Percentiles rank a stretch among this genome's conserved stretches.
phyloP scores from a whole-genome alignment of 2,329 filamentous ascomycete genomes.

The Trichoderma sp. region DNA sequence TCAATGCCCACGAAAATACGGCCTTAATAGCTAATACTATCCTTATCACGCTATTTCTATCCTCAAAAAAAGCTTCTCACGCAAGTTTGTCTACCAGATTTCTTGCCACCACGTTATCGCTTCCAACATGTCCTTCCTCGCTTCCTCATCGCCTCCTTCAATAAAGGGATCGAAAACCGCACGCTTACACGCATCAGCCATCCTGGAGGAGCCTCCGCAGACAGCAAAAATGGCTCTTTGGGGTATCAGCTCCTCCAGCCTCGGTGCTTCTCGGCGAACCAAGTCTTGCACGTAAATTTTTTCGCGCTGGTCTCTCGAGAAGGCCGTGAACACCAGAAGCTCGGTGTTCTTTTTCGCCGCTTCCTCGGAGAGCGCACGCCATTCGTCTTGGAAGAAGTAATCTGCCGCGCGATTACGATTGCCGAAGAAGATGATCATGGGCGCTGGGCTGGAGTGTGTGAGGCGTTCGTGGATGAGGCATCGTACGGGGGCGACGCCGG shows the following conservation, averaged over 20 bases:
- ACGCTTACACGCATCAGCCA: slow-evolving; percentile 57
- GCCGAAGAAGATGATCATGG: slow-evolving; percentile 75
- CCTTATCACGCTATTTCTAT: neutral
- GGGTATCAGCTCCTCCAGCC: slow-evolving; percentile 39
- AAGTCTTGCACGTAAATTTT: slow-evolving; percentile 61
- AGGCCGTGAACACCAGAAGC: slow-evolving; percentile 47
- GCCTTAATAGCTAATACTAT: neutral
- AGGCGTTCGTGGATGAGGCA: slow-evolving; percentile 76
- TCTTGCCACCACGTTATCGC: slow-evolving; percentile 57
- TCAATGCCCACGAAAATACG: too few relatives aligned
- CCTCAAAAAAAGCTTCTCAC: neutral
- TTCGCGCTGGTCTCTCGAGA: slow-evolving; percentile 50
- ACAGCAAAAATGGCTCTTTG: slow-evolving; percentile 51
- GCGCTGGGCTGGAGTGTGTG: slow-evolving; percentile 34
- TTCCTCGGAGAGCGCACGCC: slow-evolving; percentile 46
- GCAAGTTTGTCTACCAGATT: slow-evolving; percentile 44
- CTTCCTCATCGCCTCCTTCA: slow-evolving; percentile 40
- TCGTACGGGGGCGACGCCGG: slow-evolving; percentile 82
- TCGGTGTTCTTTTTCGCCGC: slow-evolving; percentile 27
- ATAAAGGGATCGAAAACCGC: slow-evolving; percentile 55
- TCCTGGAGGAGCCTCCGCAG: slow-evolving; percentile 59
- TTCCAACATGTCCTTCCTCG: slow-evolving; percentile 43
- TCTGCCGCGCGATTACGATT: slow-evolving; percentile 74
- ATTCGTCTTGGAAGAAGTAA: slow-evolving; percentile 81
- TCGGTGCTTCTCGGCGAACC: slow-evolving; percentile 46